Evolutionary conservation across 2,329 filamentous ascomycete species (phyloP).

Genomic region (Neobulgaria alba): DNA sequence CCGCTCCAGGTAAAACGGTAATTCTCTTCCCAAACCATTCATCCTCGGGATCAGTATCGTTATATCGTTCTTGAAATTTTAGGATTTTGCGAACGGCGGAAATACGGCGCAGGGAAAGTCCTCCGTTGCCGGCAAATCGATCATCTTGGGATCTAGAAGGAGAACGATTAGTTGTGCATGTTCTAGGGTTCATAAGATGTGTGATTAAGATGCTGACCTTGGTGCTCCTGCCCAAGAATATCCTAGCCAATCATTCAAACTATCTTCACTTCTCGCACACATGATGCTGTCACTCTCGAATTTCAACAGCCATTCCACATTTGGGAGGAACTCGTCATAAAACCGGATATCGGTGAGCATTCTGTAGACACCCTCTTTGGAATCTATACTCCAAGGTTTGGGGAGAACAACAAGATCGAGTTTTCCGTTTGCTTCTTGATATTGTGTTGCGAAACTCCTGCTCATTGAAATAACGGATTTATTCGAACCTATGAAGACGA

Average conservation of each 20-base stretch:
- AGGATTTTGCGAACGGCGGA: constrained; percentile 42
- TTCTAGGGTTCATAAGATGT: neutral
- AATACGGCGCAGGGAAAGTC: constrained; percentile 44
- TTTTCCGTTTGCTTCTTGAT: constrained; percentile 43
- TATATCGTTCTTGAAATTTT: constrained; percentile 40
- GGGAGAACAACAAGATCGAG: constrained; percentile 42
- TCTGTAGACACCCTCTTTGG: constrained; percentile 40
- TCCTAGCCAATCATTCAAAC: constrained; percentile 45
- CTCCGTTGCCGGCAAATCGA: constrained; percentile 43
- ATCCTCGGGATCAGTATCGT: constrained; percentile 44
- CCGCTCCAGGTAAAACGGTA: constrained; percentile 38
- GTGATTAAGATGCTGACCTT: constrained; percentile 29
- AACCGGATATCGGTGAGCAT: constrained; percentile 43
- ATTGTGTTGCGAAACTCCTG: constrained; percentile 38
- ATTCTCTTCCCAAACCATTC: constrained; percentile 46
- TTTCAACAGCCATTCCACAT: constrained; percentile 45
- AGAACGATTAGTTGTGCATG: neutral
- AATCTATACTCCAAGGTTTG: constrained; percentile 36
- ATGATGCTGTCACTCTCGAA: constrained; percentile 48
- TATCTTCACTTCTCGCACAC: constrained; percentile 43
- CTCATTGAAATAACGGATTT: constrained; percentile 38
- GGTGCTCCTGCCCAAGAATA: constrained; percentile 47
- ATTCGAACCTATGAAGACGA: constrained; percentile 43
- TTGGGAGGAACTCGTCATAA: constrained; percentile 42
- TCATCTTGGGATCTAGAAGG: constrained; percentile 25